These are phyloP conservation scores for Ophiocordyceps camponoti-floridani DNA, from an alignment of 2,329 filamentous ascomycete species.

Conservation along the genomic window DNA sequence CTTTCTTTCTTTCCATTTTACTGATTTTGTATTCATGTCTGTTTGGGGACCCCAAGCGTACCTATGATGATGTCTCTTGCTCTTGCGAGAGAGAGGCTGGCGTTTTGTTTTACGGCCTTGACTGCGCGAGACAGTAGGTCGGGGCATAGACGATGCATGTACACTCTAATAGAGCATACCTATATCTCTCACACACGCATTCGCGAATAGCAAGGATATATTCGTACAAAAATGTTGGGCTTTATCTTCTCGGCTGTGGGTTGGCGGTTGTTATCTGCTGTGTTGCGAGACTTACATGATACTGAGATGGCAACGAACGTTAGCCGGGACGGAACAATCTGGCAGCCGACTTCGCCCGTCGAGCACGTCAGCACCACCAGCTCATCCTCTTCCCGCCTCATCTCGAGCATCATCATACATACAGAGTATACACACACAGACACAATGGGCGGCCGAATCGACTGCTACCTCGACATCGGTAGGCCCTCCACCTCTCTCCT, in stretches of 20 bases:
- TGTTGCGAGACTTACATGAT: constrained; percentile 37
- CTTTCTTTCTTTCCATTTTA: background rate
- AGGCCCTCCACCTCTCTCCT: too few relatives aligned
- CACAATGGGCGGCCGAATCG: constrained; percentile 45
- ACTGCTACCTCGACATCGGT: constrained; percentile 52
- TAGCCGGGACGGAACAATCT: too few relatives aligned
- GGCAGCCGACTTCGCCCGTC: too few relatives aligned
- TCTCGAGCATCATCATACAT: too few relatives aligned
- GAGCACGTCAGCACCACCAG: too few relatives aligned
- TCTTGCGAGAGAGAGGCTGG: background rate
- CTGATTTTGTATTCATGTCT: background rate
- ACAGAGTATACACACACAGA: too few relatives aligned
- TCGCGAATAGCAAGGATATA: constrained; percentile 57
- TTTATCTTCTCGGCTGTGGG: constrained; percentile 31
- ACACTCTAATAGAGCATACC: background rate
- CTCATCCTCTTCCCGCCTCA: too few relatives aligned
- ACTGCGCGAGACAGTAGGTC: background rate
- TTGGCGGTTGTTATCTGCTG: constrained; percentile 27
- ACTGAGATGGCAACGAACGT: too few relatives aligned
- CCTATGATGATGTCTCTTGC: background rate
- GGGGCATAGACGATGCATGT: background rate
- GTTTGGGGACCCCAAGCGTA: constrained; percentile 1
- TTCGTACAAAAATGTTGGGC: constrained; percentile 62
- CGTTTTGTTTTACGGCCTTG: constrained; percentile 1
- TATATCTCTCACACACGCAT: background rate